Evolutionary conservation across 805 yeast species (phyloP).

Genomic region (Spathaspora passalidarum): DNA sequence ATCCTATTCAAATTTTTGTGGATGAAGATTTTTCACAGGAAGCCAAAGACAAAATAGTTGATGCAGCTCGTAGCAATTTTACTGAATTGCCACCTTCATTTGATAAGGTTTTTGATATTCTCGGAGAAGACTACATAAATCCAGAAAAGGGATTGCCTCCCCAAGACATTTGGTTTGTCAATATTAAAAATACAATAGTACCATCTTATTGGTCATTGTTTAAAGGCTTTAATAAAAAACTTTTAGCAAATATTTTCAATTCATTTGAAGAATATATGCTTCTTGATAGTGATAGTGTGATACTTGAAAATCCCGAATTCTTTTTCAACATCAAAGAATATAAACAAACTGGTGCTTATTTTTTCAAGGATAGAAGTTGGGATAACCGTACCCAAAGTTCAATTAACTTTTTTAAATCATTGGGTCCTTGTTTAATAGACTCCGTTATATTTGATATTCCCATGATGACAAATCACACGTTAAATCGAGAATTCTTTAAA

Average conservation of each 20-base stretch:
- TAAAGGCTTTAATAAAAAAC: constrained; percentile 35
- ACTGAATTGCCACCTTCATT: constrained; percentile 23
- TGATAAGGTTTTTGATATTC: constrained; percentile 16
- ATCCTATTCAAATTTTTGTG: constrained; percentile 35
- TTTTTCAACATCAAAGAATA: constrained; percentile 30
- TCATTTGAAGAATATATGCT: constrained; percentile 54
- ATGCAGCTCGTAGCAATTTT: constrained; percentile 25
- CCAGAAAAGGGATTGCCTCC: constrained; percentile 23
- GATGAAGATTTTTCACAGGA: constrained; percentile 24
- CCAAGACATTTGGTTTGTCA: constrained; percentile 40
- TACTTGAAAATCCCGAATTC: constrained; percentile 25
- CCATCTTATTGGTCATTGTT: constrained; percentile 20
- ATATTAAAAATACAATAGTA: constrained; percentile 22
- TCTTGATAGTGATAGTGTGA: constrained; percentile 51
- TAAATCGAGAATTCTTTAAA: constrained; percentile 26
- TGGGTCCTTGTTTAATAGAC: constrained; percentile 26
- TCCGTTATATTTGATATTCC: constrained; percentile 33
- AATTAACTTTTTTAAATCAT: constrained; percentile 16
- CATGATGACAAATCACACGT: constrained; percentile 29
- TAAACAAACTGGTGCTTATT: constrained; percentile 30
- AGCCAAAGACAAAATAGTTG: constrained; percentile 21
- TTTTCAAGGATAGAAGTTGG: constrained; percentile 29
- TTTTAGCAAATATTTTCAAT: constrained; percentile 56
- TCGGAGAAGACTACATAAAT: constrained; percentile 15
- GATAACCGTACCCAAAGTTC: constrained; percentile 22